These are phyloP conservation scores for Penicillium daleae DNA, from an alignment of 495 filamentous ascomycete species.

Conservation along the genomic window DNA sequence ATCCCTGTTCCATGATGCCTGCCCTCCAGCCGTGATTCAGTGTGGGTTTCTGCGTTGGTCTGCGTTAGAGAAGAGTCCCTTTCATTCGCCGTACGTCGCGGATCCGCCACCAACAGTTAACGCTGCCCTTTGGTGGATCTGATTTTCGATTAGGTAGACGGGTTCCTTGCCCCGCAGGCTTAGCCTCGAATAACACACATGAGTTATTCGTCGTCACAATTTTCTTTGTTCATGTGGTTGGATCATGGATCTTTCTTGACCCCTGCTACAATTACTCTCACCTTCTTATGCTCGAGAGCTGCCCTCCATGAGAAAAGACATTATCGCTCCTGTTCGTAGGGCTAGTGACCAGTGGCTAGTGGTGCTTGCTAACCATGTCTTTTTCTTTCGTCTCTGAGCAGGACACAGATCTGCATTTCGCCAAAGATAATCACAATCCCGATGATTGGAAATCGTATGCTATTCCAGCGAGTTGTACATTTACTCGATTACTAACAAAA, in stretches of 20 bases:
- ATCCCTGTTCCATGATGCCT: not conserved
- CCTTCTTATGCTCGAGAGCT: not conserved
- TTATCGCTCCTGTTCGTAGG: not conserved
- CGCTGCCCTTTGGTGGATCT: not conserved
- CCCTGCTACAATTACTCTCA: not conserved
- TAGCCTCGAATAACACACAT: not conserved
- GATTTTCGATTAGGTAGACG: not conserved
- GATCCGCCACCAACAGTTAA: too few relatives aligned
- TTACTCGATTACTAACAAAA: not conserved
- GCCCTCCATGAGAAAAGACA: not conserved
- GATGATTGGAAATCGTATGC: not conserved
- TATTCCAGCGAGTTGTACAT: not conserved
- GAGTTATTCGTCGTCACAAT: not conserved
- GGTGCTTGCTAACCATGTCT: not conserved
- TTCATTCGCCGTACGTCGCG: too few relatives aligned
- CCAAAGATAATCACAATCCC: not conserved
- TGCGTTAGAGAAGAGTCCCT: too few relatives aligned
- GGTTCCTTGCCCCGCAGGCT: not conserved
- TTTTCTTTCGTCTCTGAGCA: not conserved
- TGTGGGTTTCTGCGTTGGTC: not conserved
- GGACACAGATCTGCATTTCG: not conserved
- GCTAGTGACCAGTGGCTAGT: not conserved
- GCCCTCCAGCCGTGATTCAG: not conserved
- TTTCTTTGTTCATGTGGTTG: not conserved
- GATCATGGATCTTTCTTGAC: not conserved